Conservation (phyloP, 768 basidiomycete species). For the Lentinula boryana region DNA sequence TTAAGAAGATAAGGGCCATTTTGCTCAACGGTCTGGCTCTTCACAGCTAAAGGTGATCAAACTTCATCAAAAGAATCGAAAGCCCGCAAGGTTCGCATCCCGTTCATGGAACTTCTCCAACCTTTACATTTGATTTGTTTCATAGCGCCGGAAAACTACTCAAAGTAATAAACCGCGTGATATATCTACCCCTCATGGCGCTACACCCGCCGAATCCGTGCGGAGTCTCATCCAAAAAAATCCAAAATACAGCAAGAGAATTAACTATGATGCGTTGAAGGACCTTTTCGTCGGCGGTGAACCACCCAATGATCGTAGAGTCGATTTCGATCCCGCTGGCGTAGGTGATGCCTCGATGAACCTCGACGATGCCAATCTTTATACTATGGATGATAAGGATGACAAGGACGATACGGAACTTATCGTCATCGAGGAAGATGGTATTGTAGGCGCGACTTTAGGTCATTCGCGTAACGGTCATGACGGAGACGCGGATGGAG, state of each 20-base stretch:
- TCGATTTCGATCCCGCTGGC: not conserved
- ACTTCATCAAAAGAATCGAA: slow-evolving; percentile 34
- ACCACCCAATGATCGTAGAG: not conserved
- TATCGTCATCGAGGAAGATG: slow-evolving; percentile 35
- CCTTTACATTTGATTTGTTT: slow-evolving; percentile 9
- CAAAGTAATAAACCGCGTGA: slow-evolving; percentile 61
- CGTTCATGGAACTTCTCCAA: slow-evolving; percentile 22
- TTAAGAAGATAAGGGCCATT: slow-evolving; percentile 5
- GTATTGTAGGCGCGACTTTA: slow-evolving; percentile 24
- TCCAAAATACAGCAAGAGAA: slow-evolving; percentile 83
- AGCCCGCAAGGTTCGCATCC: slow-evolving; percentile 74
- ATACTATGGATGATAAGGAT: slow-evolving; percentile 24
- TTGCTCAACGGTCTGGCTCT: slow-evolving; percentile 38
- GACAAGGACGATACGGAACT: slow-evolving; percentile 40
- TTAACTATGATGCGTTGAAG: slow-evolving; percentile 89
- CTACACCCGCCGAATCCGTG: slow-evolving; percentile 72
- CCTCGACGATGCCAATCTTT: slow-evolving; percentile 8
- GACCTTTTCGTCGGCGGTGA: slow-evolving; percentile 55
- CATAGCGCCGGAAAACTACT: slow-evolving; percentile 62
- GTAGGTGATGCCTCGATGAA: not conserved
- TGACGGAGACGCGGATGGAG: slow-evolving; percentile 42
- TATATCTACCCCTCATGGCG: slow-evolving; percentile 61
- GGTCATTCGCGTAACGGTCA: slow-evolving; percentile 17
- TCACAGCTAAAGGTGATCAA: slow-evolving; percentile 65
- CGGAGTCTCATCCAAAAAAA: slow-evolving; percentile 79